Conservation (phyloP, 495 filamentous ascomycete species). For the Clavariopsis aquatica region DNA sequence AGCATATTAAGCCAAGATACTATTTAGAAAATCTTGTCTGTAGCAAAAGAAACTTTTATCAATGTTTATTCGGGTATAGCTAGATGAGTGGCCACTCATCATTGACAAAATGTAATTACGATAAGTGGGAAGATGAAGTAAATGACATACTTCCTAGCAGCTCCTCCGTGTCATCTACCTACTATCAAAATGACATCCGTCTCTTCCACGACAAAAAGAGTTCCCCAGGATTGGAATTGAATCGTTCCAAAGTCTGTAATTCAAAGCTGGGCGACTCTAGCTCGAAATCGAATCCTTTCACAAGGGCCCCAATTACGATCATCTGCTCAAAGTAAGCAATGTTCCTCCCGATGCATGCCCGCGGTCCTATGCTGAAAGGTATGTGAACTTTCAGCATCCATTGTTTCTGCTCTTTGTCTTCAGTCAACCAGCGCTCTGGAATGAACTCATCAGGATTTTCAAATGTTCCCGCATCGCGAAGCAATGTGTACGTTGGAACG, state of each 20-base stretch:
- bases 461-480: conserved; percentile 19
- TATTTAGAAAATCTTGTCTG: too few species aligned
- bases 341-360: background rate
- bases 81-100: too few species aligned
- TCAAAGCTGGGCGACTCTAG: background rate
- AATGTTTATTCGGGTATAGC: too few species aligned
- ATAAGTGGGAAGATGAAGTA: too few species aligned
- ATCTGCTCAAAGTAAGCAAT: background rate
- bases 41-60: too few species aligned
- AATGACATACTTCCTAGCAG: too few species aligned
- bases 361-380: background rate
- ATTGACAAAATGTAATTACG: too few species aligned
- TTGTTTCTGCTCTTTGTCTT: background rate
- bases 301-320: background rate
- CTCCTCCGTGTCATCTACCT: too few species aligned
- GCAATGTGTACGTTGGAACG: background rate
- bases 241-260: background rate
- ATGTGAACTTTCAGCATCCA: background rate
- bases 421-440: conserved; percentile 41
- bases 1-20: too few species aligned
- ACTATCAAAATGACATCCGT: too few species aligned
- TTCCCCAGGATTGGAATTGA: too few species aligned
- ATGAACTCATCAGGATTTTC: conserved; percentile 33
- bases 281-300: background rate
- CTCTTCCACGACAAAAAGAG: too few species aligned